Conservation (phyloP, 257 asterid species). For the Solanum dulcamara region DNA sequence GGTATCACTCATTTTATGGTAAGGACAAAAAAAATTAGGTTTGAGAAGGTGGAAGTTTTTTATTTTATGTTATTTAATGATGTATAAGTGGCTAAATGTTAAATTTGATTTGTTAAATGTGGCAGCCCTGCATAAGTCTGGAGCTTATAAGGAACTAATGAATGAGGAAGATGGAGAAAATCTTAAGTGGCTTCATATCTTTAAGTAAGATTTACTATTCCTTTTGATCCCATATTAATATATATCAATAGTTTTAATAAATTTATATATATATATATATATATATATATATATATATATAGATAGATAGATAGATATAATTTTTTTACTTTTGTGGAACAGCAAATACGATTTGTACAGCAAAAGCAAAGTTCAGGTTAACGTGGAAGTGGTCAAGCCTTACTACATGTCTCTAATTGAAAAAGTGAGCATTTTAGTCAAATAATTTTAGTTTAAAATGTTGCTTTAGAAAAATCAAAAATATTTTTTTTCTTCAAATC, state of each 20-base stretch:
- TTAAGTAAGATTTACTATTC: constrained; percentile 31
- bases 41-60: not conserved
- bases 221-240: no score
- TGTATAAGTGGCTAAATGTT: not conserved
- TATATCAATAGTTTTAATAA: no score
- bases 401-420: constrained; percentile 56
- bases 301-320: no score
- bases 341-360: constrained; percentile 81
- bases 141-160: constrained; percentile 63
- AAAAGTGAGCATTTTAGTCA: constrained; percentile 27
- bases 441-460: not conserved
- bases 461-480: not conserved
- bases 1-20: constrained; percentile 88
- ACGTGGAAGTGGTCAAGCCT: constrained; percentile 21
- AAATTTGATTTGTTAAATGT: not conserved
- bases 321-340: no score
- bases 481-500: not conserved
- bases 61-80: no score
- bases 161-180: constrained; percentile 58
- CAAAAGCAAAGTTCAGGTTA: constrained; percentile 62
- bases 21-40: not conserved
- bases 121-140: constrained; percentile 64
- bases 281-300: no score
- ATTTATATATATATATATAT: no score
- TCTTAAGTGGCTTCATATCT: constrained; percentile 11